phyloP scores from a whole-genome alignment of 805 yeast genomes.

The Naumovozyma castellii region DNA sequence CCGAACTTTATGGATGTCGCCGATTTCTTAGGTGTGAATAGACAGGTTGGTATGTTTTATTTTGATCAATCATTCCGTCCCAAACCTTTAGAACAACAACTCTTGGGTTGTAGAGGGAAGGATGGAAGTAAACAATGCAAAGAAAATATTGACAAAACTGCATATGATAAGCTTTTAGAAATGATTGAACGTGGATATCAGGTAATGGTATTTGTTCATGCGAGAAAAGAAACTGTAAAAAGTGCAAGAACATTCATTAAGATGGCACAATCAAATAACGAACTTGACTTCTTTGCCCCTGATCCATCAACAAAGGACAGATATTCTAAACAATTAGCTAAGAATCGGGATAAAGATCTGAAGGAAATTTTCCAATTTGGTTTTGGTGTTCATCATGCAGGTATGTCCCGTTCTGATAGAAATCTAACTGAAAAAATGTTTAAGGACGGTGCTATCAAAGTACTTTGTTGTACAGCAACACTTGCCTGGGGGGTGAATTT shows the following conservation, averaged over 20 bases:
- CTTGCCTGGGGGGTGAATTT: constrained; percentile 99
- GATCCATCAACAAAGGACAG: constrained; percentile 23
- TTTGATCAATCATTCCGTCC: constrained; percentile 92
- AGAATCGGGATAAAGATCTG: constrained; percentile 68
- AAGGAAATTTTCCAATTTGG: constrained; percentile 73
- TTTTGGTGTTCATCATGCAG: constrained; percentile 95
- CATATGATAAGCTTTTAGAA: constrained; percentile 67
- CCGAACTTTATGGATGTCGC: constrained; percentile 92
- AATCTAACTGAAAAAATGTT: constrained; percentile 85
- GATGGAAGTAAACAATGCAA: constrained; percentile 62
- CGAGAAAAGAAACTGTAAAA: constrained; percentile 84
- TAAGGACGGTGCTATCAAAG: constrained; percentile 74
- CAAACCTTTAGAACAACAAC: constrained; percentile 80
- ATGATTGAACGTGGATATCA: constrained; percentile 67
- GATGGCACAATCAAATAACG: constrained; percentile 56
- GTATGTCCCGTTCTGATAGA: constrained; percentile 86
- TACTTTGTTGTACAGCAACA: constrained; percentile 91
- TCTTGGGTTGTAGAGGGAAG: constrained; percentile 80
- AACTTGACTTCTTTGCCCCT: constrained; percentile 36
- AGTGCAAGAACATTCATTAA: constrained; percentile 66
- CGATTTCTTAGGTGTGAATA: constrained; percentile 84
- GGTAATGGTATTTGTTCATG: constrained; percentile 94
- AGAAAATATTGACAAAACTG: constrained; percentile 62
- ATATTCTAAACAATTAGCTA: constrained; percentile 54
- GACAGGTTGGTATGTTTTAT: constrained; percentile 85